A percentile compares a stretch with the other conserved stretches of the same genome.
Evolutionary conservation across 2,329 filamentous ascomycete species (phyloP).

Genomic region (Akanthomyces lecanii): DNA sequence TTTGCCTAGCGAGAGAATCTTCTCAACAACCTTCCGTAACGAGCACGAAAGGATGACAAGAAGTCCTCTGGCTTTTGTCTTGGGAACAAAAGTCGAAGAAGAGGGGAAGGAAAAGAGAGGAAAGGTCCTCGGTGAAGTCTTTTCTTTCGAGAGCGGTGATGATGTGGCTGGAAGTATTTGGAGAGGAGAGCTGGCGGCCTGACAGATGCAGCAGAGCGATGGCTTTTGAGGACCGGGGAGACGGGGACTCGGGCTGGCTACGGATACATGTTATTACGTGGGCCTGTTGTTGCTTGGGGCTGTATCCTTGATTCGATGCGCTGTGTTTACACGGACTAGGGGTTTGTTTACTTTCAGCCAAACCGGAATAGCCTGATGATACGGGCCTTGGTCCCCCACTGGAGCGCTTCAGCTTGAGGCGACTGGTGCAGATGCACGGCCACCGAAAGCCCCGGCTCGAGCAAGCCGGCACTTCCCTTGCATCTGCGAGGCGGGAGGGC

Average conservation of each 20-base stretch:
- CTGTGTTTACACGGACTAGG: slow-evolving; percentile 13
- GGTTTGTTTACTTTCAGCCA: slow-evolving; percentile 16
- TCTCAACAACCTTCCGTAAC: slow-evolving; percentile 61
- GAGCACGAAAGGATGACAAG: slow-evolving; percentile 65
- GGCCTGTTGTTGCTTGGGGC: slow-evolving; percentile 14
- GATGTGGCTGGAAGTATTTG: slow-evolving; percentile 36
- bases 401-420: slow-evolving; percentile 13
- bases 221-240: slow-evolving; percentile 37
- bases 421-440: slow-evolving; percentile 11
- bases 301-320: slow-evolving; percentile 9
- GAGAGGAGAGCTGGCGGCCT: slow-evolving; percentile 29
- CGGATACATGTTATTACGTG: slow-evolving; percentile 16
- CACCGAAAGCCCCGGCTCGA: slow-evolving; percentile 1
- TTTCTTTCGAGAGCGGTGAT: slow-evolving; percentile 27
- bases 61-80: slow-evolving; percentile 63
- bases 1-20: slow-evolving; percentile 63
- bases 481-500: neutral
- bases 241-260: slow-evolving; percentile 15
- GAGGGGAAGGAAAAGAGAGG: slow-evolving; percentile 30
- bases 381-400: slow-evolving; percentile 1
- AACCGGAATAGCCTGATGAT: slow-evolving; percentile 17
- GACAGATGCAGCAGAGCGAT: slow-evolving; percentile 30
- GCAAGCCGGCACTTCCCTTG: slow-evolving; percentile 6
- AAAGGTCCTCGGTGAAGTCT: slow-evolving; percentile 31
- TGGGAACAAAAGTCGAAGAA: slow-evolving; percentile 49